Evolutionary conservation across 1,284 basidiomycete genomes (phyloP), one percentile per base, ranked within the genome.

Genomic region (Kalmanozyma brasiliensis): DNA sequence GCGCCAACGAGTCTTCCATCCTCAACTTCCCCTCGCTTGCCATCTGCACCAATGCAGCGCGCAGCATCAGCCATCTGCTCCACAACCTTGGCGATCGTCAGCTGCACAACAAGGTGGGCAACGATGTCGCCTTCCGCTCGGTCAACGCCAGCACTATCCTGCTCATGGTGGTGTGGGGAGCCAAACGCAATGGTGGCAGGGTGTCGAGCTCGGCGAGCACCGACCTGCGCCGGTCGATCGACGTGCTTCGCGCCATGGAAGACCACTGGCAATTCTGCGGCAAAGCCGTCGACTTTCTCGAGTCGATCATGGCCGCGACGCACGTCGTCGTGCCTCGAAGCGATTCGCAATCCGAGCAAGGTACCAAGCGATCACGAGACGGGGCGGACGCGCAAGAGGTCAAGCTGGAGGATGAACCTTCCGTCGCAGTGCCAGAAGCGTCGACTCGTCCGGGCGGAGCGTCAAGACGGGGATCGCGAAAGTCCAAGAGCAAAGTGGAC

Each of bases 21-120:
- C 64, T 77, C 53, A 79, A 74, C 26, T 79, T 76, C 58, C 73
- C 76, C 14, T 78, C 76, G 5, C 65, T 79, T 16, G 77, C 77
- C 47, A 79, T 79, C 36, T 73, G 69, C 52, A 77, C 77, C 49
- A 79, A 79, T 35, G 75, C 77, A 4, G 71, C 77, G 4, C 61
- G 76, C 22, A 74, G 69, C 46, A 70, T 67, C 22, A 70, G 70
- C 40, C 76, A 79, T 24, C 47, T 79, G 16, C 41, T 70, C 20
- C 44, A 56, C 47, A 68, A 60, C 29, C 63, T 79, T 22, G 45
- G 45, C 30, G 62, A 68, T 23, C 64, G 74, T 20, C 36, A 57
- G 6, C 35, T 78, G 23, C 52, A 71, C 26, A 49, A 44, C 20
- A 16, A 40, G 5, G 48, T 48, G 16, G 68, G 68, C 17, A 46